These are phyloP conservation scores for Debaryomyces robertsiae DNA, from an alignment of 1,139 yeast species.

Conservation along the genomic window DNA sequence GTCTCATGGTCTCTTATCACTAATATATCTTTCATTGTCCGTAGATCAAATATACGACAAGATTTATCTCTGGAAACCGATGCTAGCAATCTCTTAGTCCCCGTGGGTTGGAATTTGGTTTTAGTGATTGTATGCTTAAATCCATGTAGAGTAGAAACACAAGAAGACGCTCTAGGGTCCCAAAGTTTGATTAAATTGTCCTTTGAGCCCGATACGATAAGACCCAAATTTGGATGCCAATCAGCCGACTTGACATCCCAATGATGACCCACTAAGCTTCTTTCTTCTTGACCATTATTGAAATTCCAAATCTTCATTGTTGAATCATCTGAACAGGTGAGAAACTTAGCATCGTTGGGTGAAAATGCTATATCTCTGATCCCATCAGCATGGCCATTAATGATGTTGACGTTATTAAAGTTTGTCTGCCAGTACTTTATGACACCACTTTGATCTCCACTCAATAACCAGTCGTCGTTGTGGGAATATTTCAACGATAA, in stretches of 20 bases:
- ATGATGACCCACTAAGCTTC: conserved; percentile 84
- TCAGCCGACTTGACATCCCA: conserved; percentile 98
- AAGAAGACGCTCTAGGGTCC: conserved; percentile 85
- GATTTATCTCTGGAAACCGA: conserved; percentile 89
- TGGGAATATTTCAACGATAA: conserved; percentile 80
- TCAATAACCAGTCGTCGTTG: conserved; percentile 90
- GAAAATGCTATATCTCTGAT: conserved; percentile 86
- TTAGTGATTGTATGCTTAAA: conserved; percentile 91
- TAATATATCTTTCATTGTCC: conserved; percentile 77
- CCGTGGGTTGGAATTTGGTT: conserved; percentile 77
- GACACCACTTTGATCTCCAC: conserved; percentile 91
- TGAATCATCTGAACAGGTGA: conserved; percentile 91
- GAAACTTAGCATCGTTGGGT: conserved; percentile 87
- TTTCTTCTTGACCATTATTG: conserved; percentile 83
- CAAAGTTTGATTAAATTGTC: conserved; percentile 91
- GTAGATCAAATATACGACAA: conserved; percentile 80
- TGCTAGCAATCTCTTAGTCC: conserved; percentile 70
- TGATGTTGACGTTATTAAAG: conserved; percentile 89
- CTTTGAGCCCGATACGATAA: conserved; percentile 86
- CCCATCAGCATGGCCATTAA: conserved; percentile 79
- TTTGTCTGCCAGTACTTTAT: conserved; percentile 98
- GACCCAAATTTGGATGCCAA: conserved; percentile 91
- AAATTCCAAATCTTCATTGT: conserved; percentile 92
- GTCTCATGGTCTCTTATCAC: conserved; percentile 79
- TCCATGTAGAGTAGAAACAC: conserved; percentile 82